Evolutionary conservation across 371 early-diverging fungal species (phyloP), one percentile per base, ranked within the genome.

Genomic region (Mortierella sp.): DNA sequence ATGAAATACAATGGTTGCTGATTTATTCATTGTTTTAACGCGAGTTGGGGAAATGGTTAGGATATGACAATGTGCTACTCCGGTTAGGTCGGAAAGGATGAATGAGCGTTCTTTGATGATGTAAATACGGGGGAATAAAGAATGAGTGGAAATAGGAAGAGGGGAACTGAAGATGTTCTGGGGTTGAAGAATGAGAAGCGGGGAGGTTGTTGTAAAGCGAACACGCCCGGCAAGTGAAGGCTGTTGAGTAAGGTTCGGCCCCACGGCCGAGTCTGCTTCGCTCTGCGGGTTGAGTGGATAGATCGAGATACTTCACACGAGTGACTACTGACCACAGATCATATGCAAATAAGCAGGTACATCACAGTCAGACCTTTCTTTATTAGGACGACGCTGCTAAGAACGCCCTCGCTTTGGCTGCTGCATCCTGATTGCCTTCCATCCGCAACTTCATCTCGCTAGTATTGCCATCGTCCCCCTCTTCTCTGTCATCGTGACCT

Each of bases 1-100:
- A 5, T 87, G 85, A 66, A 88, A 90, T 66, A 84, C 85, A 37
- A 90, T 83, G 32, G 88, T 82, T 51, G 89, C 87, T 59, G 86
- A 84, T 83, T 88, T 88, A 10, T 84, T 86, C 89, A 90, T 89
- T 28, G 47, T 58, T 53, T 49, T 31, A 12, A 7, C 10, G 45
- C 19, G 45, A n/a, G 15, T 32, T 34, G 34, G 35, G 8, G 40
- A 28, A 29, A 51, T 42, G 60, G 34, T 34, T 55, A 53, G n/a
- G 57, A 51, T 31, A 34, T 31, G 57, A 31, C 57, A 57, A 19
- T 22, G 57, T 9, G 45, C 45, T 61, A 47, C 31, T 43, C 45
- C n/a, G 59, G 35, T 19, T 12, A 3, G 37, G 54, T n/a, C 19
- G 66, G 31, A 57, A 47, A 17, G 56, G 32, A 31, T 55, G 49